These are phyloP conservation scores for Fusarium xylarioides DNA, from an alignment of 2,329 filamentous ascomycete genomes.

Conservation along the genomic window DNA sequence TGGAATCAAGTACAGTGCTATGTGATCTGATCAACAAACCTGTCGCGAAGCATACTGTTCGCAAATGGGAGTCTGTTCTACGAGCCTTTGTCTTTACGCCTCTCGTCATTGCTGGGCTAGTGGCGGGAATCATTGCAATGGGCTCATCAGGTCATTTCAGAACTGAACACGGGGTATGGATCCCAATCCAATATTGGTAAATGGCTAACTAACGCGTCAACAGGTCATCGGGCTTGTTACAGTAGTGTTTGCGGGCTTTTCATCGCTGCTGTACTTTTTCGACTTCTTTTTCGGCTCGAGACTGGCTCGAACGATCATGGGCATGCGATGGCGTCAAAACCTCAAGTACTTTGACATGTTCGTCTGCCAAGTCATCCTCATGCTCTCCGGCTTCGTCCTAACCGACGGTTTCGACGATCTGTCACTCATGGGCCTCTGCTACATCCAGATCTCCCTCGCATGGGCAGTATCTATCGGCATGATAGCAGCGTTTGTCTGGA, in stretches of 20 bases:
- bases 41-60: background rate
- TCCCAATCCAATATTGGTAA: rapidly evolving
- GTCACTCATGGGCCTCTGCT: background rate
- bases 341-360: constrained; percentile 16
- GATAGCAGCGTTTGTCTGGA: constrained; percentile 17
- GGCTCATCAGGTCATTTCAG: constrained; percentile 9
- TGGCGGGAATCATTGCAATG: constrained; percentile 2
- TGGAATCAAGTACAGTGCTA: constrained; percentile 1
- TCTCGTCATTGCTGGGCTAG: background rate
- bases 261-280: constrained; percentile 1
- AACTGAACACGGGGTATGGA: constrained; percentile 5
- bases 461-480: constrained; percentile 9
- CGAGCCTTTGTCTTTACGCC: background rate
- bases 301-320: background rate
- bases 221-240: background rate
- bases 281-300: background rate
- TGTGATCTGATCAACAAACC: constrained; percentile 22
- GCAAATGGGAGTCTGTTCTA: constrained; percentile 10
- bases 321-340: background rate
- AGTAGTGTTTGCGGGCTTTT: background rate
- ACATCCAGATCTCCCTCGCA: constrained; percentile 5
- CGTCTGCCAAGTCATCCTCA: constrained; percentile 10
- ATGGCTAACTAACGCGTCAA: background rate
- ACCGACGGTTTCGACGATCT: constrained; percentile 5
- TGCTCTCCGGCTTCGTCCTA: constrained; percentile 8